Evolutionary conservation across 805 yeast species (phyloP).

Genomic region (Lachancea lanzarotensis): DNA sequence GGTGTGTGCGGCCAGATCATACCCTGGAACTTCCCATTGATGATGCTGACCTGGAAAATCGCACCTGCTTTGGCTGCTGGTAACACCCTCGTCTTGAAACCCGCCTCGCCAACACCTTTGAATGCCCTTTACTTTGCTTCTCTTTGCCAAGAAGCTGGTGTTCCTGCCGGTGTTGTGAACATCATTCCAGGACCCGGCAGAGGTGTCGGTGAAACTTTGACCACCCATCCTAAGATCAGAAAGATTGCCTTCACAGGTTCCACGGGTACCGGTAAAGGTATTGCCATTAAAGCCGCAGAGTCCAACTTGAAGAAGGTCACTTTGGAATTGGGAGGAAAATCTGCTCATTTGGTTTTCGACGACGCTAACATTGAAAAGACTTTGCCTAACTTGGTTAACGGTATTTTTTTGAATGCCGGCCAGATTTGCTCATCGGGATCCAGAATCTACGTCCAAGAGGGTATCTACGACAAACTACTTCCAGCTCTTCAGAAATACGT

Average conservation of each 20-base stretch:
- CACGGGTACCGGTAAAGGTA: slow-evolving; percentile 64
- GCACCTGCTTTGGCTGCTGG: slow-evolving; percentile 77
- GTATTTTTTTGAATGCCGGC: slow-evolving; percentile 76
- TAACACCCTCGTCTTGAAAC: slow-evolving; percentile 64
- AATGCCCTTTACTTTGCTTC: slow-evolving; percentile 60
- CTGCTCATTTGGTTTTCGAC: slow-evolving; percentile 67
- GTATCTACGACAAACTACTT: slow-evolving; percentile 56
- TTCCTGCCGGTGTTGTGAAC: slow-evolving; percentile 71
- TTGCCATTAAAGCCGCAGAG: slow-evolving; percentile 63
- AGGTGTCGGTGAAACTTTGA: slow-evolving; percentile 63
- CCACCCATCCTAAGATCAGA: slow-evolving; percentile 61
- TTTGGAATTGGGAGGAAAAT: slow-evolving; percentile 78
- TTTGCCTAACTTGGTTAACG: slow-evolving; percentile 47
- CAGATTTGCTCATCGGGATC: slow-evolving; percentile 83
- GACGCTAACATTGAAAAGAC: slow-evolving; percentile 56
- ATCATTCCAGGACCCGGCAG: slow-evolving; percentile 71
- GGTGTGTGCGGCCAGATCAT: slow-evolving; percentile 82
- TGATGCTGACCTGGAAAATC: slow-evolving; percentile 75
- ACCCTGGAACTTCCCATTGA: slow-evolving; percentile 80
- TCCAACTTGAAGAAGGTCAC: slow-evolving; percentile 74
- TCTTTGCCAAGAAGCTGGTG: slow-evolving; percentile 59
- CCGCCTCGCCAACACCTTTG: slow-evolving; percentile 74
- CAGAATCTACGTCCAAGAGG: slow-evolving; percentile 69
- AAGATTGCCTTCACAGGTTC: slow-evolving; percentile 82
- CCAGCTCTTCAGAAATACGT: slow-evolving; percentile 52